A percentile compares a stretch with the other conserved stretches of the same genome.
Evolutionary conservation across 192 early-diverging fungal species (phyloP).

Genomic region (Backusella liffmaniae): DNA sequence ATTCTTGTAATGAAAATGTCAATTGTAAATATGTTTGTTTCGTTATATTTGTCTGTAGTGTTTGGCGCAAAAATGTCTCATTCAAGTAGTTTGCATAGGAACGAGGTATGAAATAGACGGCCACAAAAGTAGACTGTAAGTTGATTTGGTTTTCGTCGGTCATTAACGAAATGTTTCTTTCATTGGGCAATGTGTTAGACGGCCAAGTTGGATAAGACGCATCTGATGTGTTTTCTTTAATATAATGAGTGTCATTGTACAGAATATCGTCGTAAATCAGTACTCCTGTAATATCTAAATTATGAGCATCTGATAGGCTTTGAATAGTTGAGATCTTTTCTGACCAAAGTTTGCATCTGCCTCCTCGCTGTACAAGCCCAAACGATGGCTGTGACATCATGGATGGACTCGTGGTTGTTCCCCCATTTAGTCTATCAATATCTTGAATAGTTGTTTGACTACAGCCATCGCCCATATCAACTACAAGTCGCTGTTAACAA

Average conservation of each 20-base stretch:
- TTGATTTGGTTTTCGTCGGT: slow-evolving; percentile 19
- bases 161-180: slow-evolving; percentile 25
- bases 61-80: neutral
- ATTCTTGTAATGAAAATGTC: slow-evolving; percentile 11
- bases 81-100: slow-evolving; percentile 5
- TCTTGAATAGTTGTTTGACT: slow-evolving; percentile 5
- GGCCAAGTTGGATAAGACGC: slow-evolving; percentile 10
- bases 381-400: slow-evolving; percentile 24
- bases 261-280: slow-evolving; percentile 26
- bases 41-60: neutral
- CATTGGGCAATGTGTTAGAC: neutral
- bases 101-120: slow-evolving; percentile 30
- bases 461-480: slow-evolving; percentile 33
- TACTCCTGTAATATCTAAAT: slow-evolving; percentile 9
- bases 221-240: neutral
- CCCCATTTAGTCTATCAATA: slow-evolving; percentile 10
- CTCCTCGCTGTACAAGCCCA: slow-evolving; percentile 22
- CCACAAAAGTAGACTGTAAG: slow-evolving; percentile 7
- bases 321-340: slow-evolving; percentile 24
- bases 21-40: slow-evolving; percentile 22
- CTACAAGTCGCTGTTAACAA: slow-evolving; percentile 14
- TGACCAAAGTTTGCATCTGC: slow-evolving; percentile 20
- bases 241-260: slow-evolving; percentile 11
- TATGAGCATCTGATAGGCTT: neutral
- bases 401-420: neutral